phyloP scores from a whole-genome alignment of 352 stramenopile genomes.

The Phytopythium oedochilum region DNA sequence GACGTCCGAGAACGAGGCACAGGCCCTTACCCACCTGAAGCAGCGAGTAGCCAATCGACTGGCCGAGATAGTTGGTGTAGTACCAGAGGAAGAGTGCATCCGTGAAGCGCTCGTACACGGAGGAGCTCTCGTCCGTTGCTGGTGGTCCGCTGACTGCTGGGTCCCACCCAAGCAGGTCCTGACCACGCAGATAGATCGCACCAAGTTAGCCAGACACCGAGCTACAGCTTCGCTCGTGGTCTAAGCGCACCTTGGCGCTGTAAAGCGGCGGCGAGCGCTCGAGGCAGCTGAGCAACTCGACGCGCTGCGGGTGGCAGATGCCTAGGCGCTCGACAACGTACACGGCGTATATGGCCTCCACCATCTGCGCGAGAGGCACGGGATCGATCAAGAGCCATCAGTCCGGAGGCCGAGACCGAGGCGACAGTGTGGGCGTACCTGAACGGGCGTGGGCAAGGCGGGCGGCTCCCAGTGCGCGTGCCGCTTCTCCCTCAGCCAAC shows the following conservation, averaged over 20 bases:
- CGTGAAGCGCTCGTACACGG: slow-evolving; percentile 51
- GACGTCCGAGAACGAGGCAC: not conserved
- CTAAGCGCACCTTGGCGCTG: slow-evolving; percentile 24
- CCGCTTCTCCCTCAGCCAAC: slow-evolving; percentile 46
- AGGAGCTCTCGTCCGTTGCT: slow-evolving; percentile 29
- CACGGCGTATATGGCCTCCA: slow-evolving; percentile 53
- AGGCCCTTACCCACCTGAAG: slow-evolving; percentile 26
- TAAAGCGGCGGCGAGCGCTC: slow-evolving; percentile 46
- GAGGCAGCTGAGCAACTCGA: slow-evolving; percentile 67
- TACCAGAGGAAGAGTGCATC: slow-evolving; percentile 67
- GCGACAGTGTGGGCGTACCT: slow-evolving; percentile 14
- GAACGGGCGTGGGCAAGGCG: slow-evolving; percentile 32
- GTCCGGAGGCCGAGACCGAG: not conserved
- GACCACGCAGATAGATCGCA: slow-evolving; percentile 4
- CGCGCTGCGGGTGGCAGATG: slow-evolving; percentile 49
- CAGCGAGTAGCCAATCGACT: slow-evolving; percentile 63
- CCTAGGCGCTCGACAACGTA: slow-evolving; percentile 76
- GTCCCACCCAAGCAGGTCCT: slow-evolving; percentile 85
- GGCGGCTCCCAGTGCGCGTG: slow-evolving; percentile 36
- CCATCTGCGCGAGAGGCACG: slow-evolving; percentile 16
- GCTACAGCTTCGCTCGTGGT: not conserved
- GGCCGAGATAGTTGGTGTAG: slow-evolving; percentile 52
- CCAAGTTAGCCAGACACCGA: not conserved
- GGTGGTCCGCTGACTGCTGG: slow-evolving; percentile 31
- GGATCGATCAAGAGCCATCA: not conserved